Evolutionary conservation across 2,329 filamentous ascomycete species (phyloP), one percentile per base, ranked within the genome.

Genomic region (Gaeumannomyces sp.): DNA sequence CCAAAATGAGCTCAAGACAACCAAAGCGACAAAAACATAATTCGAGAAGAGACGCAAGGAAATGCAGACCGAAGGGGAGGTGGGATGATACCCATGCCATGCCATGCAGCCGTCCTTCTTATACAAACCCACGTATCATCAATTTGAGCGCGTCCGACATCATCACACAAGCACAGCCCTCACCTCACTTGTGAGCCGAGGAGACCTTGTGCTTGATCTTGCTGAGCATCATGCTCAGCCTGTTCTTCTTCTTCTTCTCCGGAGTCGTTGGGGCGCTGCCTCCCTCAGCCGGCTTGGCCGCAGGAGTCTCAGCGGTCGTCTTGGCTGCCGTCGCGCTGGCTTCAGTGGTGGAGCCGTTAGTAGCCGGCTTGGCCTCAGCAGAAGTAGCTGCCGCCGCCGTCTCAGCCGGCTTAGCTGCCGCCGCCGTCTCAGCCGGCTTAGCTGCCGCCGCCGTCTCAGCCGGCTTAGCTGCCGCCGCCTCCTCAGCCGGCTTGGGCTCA

Each of bases 171-270:
- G 14, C 38, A 14, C 14, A 6, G 38, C 38, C n/a, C 16, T 61
- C 28, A 19, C 7, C 60, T 38, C 33, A 61, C 25, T 61, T 61
- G 38, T 31, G 33, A 61, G 33, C 33, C 68, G 70, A 67, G 28
- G 73, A 70, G n/a, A 78, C 68, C 73, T 77, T 85, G 69, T 77
- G 73, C 76, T 82, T 82, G 71, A 85, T 71, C 78, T 83, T 85
- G 76, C 76, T 79, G 72, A 90, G 85, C 70, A 90, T 83, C 64
- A 81, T 77, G 75, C 87, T 89, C 66, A 88, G 71, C 64, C 87
- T 81, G 75, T 85, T 80, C 80, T 87, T 88, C 81, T 88, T 89
- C 81, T 89, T 90, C 78, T 85, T 86, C 63, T 85, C 81, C 22
- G 79, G 76, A 64, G 77, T 76, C 13, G 74, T 67, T 19, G 75